Evolutionary conservation across 768 basidiomycete genomes (phyloP).

Genomic region (Ramaria sp.): DNA sequence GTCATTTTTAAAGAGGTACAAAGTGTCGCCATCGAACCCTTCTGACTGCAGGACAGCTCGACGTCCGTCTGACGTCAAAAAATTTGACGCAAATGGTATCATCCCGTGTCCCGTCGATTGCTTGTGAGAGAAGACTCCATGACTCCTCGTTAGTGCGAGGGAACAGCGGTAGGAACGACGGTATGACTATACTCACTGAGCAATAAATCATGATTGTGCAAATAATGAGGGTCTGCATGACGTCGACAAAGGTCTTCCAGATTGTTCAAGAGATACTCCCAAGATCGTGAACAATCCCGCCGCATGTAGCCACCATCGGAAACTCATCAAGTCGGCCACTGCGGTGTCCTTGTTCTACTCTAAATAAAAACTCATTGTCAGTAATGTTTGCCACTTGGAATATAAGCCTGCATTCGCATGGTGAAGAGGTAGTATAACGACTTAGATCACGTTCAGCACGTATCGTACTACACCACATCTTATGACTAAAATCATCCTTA

Average conservation of each 20-base stretch:
- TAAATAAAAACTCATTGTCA: too few relatives aligned
- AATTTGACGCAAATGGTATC: background rate
- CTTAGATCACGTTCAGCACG: background rate
- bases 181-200: background rate
- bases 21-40: background rate
- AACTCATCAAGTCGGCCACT: background rate
- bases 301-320: background rate
- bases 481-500: too few relatives aligned
- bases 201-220: background rate
- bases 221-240: too few relatives aligned
- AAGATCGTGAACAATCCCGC: too few relatives aligned
- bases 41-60: background rate
- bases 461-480: background rate
- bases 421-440: too few relatives aligned
- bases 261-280: background rate
- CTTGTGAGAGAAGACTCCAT: background rate
- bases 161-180: too few relatives aligned
- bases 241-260: background rate
- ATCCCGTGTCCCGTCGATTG: background rate
- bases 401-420: too few relatives aligned
- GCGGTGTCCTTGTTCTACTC: too few relatives aligned
- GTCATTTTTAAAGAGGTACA: background rate
- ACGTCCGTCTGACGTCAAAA: background rate
- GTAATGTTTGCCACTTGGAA: too few relatives aligned
- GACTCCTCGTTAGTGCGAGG: background rate